Evolutionary conservation across 192 early-diverging fungal genomes (phyloP), one percentile per base, ranked within the genome.

Genomic region (Coemansia guatemalensis): DNA sequence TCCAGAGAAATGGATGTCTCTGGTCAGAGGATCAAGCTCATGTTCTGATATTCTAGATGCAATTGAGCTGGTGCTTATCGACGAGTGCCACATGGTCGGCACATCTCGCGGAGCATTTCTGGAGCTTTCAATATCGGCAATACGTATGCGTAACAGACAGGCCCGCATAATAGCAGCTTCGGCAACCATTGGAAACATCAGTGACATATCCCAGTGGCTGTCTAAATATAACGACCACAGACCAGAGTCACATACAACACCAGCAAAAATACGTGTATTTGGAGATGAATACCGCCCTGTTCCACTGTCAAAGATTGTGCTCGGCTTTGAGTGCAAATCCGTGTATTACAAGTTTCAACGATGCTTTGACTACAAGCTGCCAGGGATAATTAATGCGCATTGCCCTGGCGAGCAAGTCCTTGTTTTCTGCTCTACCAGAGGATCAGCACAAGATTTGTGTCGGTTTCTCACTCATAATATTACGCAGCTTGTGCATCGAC

Each of bases 221-320:
- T 62, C 74, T 11, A 30, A 32, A 2, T 22, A 55, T 11, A 68
- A 6, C n/a, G 3, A 6, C 4, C 6, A 8, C 62, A 11, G 14
- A 11, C 6, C 27, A 24, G 68, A 74, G 20, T 27, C 68, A 0
- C 53, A 39, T 57, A 48, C 64, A 25, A 17, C 26, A 9, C 56
- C 64, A 27, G 64, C 75, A 21, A 58, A 73, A 26, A 56, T 69
- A 8, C 33, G 52, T 26, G 63, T 85, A 0, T 92, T 92, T 85
- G 90, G 89, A 2, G 86, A 89, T 44, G 88, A 89, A 59, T 90
- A 80, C 59, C 75, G 90, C 5, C 84, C 90, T 2, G 87, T 90
- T 18, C 66, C 77, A 41, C 72, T 92, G 6, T 56, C 61, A 22
- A 81, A 80, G 22, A 64, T 84, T 9, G 87, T 89, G 0, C 55